These are phyloP conservation scores for Colletotrichum orchidophilum DNA, from an alignment of 2,329 filamentous ascomycete species.

Conservation along the genomic window DNA sequence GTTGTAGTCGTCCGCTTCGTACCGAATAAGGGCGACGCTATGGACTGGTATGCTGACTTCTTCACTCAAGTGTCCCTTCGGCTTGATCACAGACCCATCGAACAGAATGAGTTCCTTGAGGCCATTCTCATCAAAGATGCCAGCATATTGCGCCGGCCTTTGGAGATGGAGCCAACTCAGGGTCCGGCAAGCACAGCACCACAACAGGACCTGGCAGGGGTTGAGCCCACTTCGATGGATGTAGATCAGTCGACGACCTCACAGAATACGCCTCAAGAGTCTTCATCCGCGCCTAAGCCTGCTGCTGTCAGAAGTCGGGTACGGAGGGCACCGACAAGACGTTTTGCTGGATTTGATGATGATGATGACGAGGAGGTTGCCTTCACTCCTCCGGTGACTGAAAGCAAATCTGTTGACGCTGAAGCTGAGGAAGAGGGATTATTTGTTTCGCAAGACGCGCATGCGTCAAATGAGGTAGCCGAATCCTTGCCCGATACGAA, in stretches of 20 bases:
- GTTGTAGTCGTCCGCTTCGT: constrained; percentile 82
- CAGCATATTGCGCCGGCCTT: constrained; percentile 72
- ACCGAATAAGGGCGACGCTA: constrained; percentile 62
- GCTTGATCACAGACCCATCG: constrained; percentile 83
- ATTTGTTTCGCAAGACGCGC: constrained; percentile 64
- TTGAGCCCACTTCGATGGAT: constrained; percentile 36
- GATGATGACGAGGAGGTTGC: constrained; percentile 53
- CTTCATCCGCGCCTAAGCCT: constrained; percentile 34
- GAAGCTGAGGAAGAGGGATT: constrained; percentile 55
- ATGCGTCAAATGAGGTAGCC: constrained; percentile 15
- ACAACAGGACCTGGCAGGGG: constrained; percentile 22
- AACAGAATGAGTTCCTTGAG: constrained; percentile 92
- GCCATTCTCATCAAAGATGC: constrained; percentile 86
- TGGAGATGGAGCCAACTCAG: constrained; percentile 61
- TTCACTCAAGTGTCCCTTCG: constrained; percentile 74
- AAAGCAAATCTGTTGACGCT: constrained; percentile 13
- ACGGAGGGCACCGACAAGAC: constrained; percentile 47
- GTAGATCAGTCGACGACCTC: constrained; percentile 36
- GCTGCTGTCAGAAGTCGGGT: constrained; percentile 36
- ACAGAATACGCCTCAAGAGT: constrained; percentile 19
- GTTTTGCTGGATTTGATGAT: constrained; percentile 79
- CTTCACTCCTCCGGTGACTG: constrained; percentile 39
- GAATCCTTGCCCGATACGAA: constrained; percentile 35
- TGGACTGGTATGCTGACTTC: constrained; percentile 76
- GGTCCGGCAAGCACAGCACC: constrained; percentile 39